A percentile compares a stretch with the other conserved stretches of the same genome.
phyloP scores from a whole-genome alignment of 2,329 filamentous ascomycete genomes.

The Paraconiothyrium sp. region DNA sequence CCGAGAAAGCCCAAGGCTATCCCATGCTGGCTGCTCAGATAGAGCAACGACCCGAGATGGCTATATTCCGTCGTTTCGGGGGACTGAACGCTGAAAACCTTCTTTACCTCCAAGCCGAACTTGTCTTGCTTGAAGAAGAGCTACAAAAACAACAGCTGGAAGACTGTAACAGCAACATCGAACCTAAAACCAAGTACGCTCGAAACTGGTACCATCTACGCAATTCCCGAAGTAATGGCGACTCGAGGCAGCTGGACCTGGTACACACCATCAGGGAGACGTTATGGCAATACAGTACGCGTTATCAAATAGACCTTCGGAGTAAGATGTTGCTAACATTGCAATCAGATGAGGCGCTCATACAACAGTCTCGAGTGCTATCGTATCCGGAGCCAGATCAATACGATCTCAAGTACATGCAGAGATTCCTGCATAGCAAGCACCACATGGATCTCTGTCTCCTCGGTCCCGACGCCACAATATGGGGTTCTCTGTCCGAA shows the following conservation, averaged over 20 bases:
- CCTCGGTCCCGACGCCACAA: constrained; percentile 14
- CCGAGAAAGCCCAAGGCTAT: constrained; percentile 2
- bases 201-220: constrained; percentile 17
- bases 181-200: constrained; percentile 10
- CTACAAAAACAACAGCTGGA: neutral
- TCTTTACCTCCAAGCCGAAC: constrained; percentile 15
- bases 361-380: constrained; percentile 21
- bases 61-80: constrained; percentile 15
- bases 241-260: constrained; percentile 20
- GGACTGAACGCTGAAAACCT: constrained; percentile 15
- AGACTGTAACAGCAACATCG: neutral
- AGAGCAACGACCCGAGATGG: constrained; percentile 6
- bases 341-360: constrained; percentile 15
- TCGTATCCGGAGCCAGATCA: constrained; percentile 14
- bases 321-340: neutral
- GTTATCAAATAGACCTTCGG: neutral
- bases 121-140: constrained; percentile 7
- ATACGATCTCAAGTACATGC: constrained; percentile 22
- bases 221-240: constrained; percentile 14
- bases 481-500: constrained; percentile 18
- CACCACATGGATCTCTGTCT: constrained; percentile 16
- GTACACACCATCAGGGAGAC: constrained; percentile 21
- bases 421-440: constrained; percentile 17
- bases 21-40: constrained; percentile 5
- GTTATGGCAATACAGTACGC: constrained; percentile 27